phyloP scores from a whole-genome alignment of 2,329 filamentous ascomycete species.

The Herpotrichia juniperi region DNA sequence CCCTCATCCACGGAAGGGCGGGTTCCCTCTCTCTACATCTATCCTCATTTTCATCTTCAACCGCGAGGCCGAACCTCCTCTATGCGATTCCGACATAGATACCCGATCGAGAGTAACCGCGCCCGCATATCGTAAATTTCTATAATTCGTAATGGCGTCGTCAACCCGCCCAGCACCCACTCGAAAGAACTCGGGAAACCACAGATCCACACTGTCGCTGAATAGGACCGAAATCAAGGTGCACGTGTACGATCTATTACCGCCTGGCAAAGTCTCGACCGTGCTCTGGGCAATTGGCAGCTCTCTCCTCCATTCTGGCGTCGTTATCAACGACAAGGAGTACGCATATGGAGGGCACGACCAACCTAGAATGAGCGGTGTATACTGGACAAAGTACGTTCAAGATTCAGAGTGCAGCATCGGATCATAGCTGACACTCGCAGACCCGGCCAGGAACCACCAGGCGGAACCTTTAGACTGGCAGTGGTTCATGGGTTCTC shows the following conservation, averaged over 20 bases:
- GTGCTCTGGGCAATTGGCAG: conserved; percentile 79
- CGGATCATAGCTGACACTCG: neutral
- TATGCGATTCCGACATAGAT: neutral
- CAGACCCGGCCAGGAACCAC: conserved; percentile 69
- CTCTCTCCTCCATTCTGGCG: conserved; percentile 80
- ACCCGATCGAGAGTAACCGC: neutral
- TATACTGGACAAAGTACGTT: conserved; percentile 74
- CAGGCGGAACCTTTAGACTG: conserved; percentile 76
- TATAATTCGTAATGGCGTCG: conserved; percentile 29
- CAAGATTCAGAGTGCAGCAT: neutral
- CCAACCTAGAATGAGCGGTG: conserved; percentile 71
- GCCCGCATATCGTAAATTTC: neutral
- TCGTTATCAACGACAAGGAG: conserved; percentile 79
- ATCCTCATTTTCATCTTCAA: conserved; percentile 1
- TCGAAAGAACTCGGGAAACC: conserved; percentile 55
- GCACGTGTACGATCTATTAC: conserved; percentile 78
- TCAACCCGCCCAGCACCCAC: conserved; percentile 35
- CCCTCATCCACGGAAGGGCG: conserved; percentile 16
- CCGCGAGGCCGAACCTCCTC: neutral
- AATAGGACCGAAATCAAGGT: conserved; percentile 77
- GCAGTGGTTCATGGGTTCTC: conserved; percentile 82
- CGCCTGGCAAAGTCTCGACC: conserved; percentile 77
- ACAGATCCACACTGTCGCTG: conserved; percentile 71
- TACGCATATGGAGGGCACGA: conserved; percentile 88
- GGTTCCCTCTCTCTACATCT: conserved; percentile 9